phyloP scores from a whole-genome alignment of 2,329 filamentous ascomycete species.

The Chaetomiaceae sp. region DNA sequence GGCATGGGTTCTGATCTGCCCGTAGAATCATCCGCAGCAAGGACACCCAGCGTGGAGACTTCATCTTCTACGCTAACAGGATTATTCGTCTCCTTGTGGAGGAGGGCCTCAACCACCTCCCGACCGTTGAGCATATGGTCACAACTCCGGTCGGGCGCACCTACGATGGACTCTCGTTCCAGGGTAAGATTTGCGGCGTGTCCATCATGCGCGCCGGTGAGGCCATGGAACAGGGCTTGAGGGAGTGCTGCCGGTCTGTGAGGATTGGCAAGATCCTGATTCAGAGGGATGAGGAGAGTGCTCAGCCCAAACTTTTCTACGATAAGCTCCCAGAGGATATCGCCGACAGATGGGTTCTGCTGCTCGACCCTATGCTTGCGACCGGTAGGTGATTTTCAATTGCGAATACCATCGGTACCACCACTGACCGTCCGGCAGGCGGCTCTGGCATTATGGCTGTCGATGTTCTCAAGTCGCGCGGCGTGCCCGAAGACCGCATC shows the following conservation, averaged over 20 bases:
- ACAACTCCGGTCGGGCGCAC: constrained; percentile 84
- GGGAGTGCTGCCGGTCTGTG: constrained; percentile 96
- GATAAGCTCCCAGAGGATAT: constrained; percentile 97
- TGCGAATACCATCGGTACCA: not conserved
- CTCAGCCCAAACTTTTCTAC: constrained; percentile 89
- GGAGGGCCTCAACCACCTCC: constrained; percentile 94
- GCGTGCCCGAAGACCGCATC: constrained; percentile 92
- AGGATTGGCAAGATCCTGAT: constrained; percentile 98
- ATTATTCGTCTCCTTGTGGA: constrained; percentile 96
- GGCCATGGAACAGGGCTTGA: constrained; percentile 94
- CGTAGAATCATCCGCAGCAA: constrained; percentile 90
- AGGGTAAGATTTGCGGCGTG: constrained; percentile 97
- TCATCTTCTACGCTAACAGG: constrained; percentile 98
- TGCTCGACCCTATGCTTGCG: constrained; percentile 98
- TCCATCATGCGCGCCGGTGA: constrained; percentile 98
- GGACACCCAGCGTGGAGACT: constrained; percentile 85
- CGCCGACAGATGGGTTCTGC: constrained; percentile 82
- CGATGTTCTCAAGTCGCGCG: constrained; percentile 81
- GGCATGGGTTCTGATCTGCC: constrained; percentile 13
- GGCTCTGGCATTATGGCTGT: constrained; percentile 97
- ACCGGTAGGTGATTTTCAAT: constrained; percentile 60
- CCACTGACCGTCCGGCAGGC: constrained; percentile 46
- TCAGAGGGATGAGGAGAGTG: constrained; percentile 92
- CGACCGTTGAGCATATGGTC: constrained; percentile 81
- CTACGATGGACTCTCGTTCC: constrained; percentile 89